These are phyloP conservation scores for Globisporangium ultimum DNA, from an alignment of 352 stramenopile species.

Conservation along the genomic window DNA sequence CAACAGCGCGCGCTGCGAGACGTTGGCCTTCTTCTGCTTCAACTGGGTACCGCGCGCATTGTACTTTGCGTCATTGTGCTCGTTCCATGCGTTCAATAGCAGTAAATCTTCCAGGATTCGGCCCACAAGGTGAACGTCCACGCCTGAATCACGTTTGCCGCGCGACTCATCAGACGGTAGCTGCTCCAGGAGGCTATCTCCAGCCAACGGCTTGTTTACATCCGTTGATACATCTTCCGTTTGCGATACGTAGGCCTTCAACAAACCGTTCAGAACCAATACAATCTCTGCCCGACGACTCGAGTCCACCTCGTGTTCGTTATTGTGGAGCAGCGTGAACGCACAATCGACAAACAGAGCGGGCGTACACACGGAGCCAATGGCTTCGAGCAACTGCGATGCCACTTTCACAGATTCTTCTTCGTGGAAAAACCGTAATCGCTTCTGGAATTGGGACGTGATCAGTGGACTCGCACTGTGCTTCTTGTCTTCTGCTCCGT, in stretches of 20 bases:
- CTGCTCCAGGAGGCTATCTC: not conserved
- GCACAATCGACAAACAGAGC: constrained; percentile 65
- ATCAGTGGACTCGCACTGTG: constrained; percentile 13
- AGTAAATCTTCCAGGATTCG: constrained; percentile 78
- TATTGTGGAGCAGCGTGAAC: constrained; percentile 35
- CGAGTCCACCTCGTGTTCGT: not conserved
- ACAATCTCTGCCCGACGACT: constrained; percentile 34
- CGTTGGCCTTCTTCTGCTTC: constrained; percentile 14
- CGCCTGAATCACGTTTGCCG: not conserved
- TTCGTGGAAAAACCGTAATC: constrained; percentile 68
- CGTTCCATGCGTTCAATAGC: constrained; percentile 37
- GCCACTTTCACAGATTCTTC: constrained; percentile 50
- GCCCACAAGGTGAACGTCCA: constrained; percentile 65
- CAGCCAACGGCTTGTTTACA: not conserved
- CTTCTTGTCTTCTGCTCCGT: not conserved
- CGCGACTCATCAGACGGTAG: not conserved
- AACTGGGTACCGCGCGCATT: not conserved
- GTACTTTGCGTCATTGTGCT: constrained; percentile 14
- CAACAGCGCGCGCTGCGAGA: constrained; percentile 57
- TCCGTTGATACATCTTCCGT: not conserved
- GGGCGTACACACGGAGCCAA: constrained; percentile 48
- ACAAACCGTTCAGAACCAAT: constrained; percentile 63
- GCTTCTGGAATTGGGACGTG: constrained; percentile 78
- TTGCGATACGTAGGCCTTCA: constrained; percentile 25
- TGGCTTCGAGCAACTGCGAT: constrained; percentile 38